A percentile compares a stretch with the other conserved stretches of the same genome.
These are phyloP conservation scores for Alopecurus myosuroides DNA, from an alignment of 176 grass and related monocot species.

Conservation along the genomic window DNA sequence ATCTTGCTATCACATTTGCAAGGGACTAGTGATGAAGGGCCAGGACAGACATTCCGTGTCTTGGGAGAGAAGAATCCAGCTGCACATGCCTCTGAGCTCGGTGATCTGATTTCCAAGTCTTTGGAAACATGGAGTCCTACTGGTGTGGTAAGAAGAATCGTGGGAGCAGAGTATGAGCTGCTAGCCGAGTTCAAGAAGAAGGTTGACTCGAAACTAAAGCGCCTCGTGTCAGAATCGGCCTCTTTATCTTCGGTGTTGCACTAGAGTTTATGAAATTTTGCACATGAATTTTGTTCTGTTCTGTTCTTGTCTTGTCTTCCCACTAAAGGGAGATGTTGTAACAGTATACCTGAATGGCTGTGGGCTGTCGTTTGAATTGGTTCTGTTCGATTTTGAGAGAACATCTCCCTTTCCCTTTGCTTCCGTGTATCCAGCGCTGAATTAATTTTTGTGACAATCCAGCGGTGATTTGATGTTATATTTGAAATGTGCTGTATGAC, in stretches of 20 bases:
- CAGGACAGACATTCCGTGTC: slow-evolving; percentile 39
- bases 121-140: slow-evolving; percentile 61
- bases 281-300: slow-evolving; percentile 24
- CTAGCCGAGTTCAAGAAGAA: slow-evolving; percentile 43
- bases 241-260: slow-evolving; percentile 23
- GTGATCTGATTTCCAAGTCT: slow-evolving; percentile 49
- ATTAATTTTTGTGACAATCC: too few species aligned
- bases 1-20: slow-evolving; percentile 51
- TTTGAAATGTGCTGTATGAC: neutral
- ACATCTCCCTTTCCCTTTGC: neutral
- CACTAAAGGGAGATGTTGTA: slow-evolving; percentile 28
- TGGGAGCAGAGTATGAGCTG: slow-evolving; percentile 42
- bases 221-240: slow-evolving; percentile 34
- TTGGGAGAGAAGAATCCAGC: slow-evolving; percentile 64
- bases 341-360: neutral
- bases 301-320: neutral
- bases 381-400: slow-evolving; percentile 32
- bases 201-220: slow-evolving; percentile 61
- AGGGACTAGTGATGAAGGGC: slow-evolving; percentile 33
- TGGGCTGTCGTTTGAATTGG: slow-evolving; percentile 4
- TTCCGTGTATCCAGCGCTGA: neutral
- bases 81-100: slow-evolving; percentile 34
- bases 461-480: neutral
- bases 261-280: slow-evolving; percentile 21
- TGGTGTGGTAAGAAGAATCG: slow-evolving; percentile 46